These are phyloP conservation scores for Paralagenidium karlingii DNA, from an alignment of 352 stramenopile species.

Conservation along the genomic window DNA sequence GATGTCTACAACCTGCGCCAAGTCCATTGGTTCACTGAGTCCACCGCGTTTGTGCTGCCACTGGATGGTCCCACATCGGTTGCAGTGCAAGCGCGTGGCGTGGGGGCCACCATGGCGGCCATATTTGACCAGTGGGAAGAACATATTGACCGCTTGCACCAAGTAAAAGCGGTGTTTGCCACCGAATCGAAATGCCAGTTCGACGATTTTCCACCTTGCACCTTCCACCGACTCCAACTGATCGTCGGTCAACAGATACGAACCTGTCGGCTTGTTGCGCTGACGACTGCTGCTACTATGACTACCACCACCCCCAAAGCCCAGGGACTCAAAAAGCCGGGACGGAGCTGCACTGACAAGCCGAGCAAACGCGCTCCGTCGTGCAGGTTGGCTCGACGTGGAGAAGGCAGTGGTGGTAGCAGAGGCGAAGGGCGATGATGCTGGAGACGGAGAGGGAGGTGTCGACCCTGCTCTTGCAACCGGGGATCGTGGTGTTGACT, in stretches of 20 bases:
- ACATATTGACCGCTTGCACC: constrained; percentile 82
- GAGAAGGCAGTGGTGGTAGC: constrained; percentile 2
- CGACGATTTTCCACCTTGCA: constrained; percentile 76
- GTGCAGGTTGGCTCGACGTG: constrained; percentile 8
- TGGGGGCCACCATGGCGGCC: constrained; percentile 58
- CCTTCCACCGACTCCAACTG: constrained; percentile 69
- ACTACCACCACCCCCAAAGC: too few relatives aligned
- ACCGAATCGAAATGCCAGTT: constrained; percentile 75
- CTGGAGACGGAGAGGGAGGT: not conserved
- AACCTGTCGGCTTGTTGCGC: too few relatives aligned
- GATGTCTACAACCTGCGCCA: constrained; percentile 57
- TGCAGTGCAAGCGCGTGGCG: constrained; percentile 62
- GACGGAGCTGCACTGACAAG: too few relatives aligned
- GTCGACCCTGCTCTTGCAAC: not conserved
- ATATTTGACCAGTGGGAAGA: constrained; percentile 71
- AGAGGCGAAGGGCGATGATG: constrained; percentile 3
- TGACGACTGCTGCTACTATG: too few relatives aligned
- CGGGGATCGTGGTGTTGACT: not conserved
- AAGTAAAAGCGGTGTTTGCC: constrained; percentile 75
- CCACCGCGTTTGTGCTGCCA: constrained; percentile 78
- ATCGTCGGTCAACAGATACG: constrained; percentile 67
- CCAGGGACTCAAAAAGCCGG: constrained; percentile 35
- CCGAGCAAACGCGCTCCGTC: constrained; percentile 26
- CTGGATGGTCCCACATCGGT: constrained; percentile 65
- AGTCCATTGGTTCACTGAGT: constrained; percentile 53